A percentile compares a stretch with the other conserved stretches of the same genome.
These are phyloP conservation scores for Delphinella strobiligena DNA, from an alignment of 2,329 filamentous ascomycete genomes.

Conservation along the genomic window DNA sequence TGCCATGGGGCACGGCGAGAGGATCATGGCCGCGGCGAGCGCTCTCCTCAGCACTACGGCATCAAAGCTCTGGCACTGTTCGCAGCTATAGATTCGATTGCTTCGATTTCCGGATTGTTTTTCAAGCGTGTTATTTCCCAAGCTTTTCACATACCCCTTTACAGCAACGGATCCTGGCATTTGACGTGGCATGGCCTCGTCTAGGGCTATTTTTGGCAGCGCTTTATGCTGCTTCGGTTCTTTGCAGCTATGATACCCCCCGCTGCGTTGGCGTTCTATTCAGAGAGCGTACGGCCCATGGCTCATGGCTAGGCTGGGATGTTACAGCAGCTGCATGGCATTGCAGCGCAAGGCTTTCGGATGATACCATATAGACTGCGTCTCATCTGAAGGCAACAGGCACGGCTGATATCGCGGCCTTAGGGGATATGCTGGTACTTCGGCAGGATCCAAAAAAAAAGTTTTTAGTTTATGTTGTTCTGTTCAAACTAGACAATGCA, in stretches of 20 bases:
- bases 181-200: slow-evolving; percentile 5
- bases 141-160: not conserved
- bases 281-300: slow-evolving; percentile 3
- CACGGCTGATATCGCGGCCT: slow-evolving; percentile 8
- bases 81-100: slow-evolving; percentile 9
- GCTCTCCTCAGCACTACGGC: slow-evolving; percentile 3
- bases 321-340: slow-evolving; percentile 7
- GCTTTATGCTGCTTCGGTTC: not conserved
- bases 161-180: slow-evolving; percentile 9
- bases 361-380: slow-evolving; percentile 10
- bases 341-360: slow-evolving; percentile 7
- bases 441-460: slow-evolving; percentile 10
- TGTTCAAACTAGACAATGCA: not conserved
- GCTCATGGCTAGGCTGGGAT: slow-evolving; percentile 7
- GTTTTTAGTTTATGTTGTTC: slow-evolving; percentile 1
- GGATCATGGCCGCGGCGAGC: slow-evolving; percentile 6
- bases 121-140: not conserved
- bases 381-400: slow-evolving; percentile 9
- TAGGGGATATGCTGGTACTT: slow-evolving; percentile 8
- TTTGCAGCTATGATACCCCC: not conserved
- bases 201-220: slow-evolving; percentile 4
- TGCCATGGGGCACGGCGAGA: not conserved
- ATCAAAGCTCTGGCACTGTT: slow-evolving; percentile 7
- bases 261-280: slow-evolving; percentile 8
- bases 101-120: slow-evolving; percentile 7